phyloP scores from a whole-genome alignment of 2,329 filamentous ascomycete genomes.

The Diaporthe eres region DNA sequence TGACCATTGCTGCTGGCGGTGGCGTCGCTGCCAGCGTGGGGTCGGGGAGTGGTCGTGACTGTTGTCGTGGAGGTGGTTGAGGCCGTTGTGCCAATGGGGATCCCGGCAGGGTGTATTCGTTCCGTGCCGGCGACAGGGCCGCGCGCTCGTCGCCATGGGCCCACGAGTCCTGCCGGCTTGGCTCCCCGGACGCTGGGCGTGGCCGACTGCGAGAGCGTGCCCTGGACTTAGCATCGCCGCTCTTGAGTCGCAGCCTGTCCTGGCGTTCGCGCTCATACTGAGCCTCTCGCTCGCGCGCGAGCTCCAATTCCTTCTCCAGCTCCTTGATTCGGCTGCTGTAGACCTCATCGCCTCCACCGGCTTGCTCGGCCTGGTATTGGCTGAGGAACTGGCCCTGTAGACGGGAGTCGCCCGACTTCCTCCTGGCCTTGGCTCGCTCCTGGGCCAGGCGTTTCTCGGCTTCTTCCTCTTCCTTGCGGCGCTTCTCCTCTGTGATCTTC shows the following conservation, averaged over 20 bases:
- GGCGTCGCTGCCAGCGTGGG: constrained; percentile 50
- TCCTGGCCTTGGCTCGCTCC: constrained; percentile 74
- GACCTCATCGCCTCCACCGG: constrained; percentile 56
- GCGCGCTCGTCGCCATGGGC: constrained; percentile 67
- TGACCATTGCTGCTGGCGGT: constrained; percentile 47
- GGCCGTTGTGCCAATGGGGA: constrained; percentile 43
- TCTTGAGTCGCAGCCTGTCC: constrained; percentile 58
- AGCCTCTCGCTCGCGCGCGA: constrained; percentile 73
- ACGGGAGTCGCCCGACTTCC: constrained; percentile 71
- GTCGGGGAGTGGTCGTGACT: constrained; percentile 58
- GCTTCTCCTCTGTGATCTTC: constrained; percentile 79
- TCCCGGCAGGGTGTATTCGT: constrained; percentile 56
- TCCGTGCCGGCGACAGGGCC: constrained; percentile 69
- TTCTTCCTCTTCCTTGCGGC: constrained; percentile 79
- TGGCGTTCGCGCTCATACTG: constrained; percentile 73
- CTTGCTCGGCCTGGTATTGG: constrained; percentile 84
- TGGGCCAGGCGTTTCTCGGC: constrained; percentile 77
- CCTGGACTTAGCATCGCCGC: constrained; percentile 50
- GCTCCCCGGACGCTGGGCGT: constrained; percentile 48
- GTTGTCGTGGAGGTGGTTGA: constrained; percentile 48
- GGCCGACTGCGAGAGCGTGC: constrained; percentile 59
- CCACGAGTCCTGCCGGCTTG: constrained; percentile 75
- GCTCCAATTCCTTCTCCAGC: constrained; percentile 80
- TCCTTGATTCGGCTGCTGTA: constrained; percentile 82
- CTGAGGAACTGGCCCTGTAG: constrained; percentile 88